Percentiles rank a stretch among this genome's conserved stretches.
phyloP scores from a whole-genome alignment of 352 stramenopile genomes.

The Peronospora tabacina region DNA sequence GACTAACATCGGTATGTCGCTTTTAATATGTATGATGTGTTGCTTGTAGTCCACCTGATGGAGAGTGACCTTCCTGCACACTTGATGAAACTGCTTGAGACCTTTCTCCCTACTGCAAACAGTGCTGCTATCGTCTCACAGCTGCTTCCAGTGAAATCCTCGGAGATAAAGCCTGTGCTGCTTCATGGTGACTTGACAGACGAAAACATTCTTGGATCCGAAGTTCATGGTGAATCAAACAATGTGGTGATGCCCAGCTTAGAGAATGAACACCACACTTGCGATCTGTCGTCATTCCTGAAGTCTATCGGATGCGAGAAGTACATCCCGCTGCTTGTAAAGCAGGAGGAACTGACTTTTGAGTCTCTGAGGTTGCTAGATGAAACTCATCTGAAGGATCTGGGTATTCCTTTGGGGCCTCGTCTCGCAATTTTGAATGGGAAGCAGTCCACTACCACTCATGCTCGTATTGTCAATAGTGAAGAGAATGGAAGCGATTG shows the following conservation, averaged over 20 bases:
- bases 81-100: slow-evolving; percentile 50
- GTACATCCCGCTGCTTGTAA: slow-evolving; percentile 42
- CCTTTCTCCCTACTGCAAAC: slow-evolving; percentile 42
- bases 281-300: slow-evolving; percentile 31
- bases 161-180: slow-evolving; percentile 37
- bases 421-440: slow-evolving; percentile 47
- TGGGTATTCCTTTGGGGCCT: slow-evolving; percentile 53
- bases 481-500: slow-evolving; percentile 19
- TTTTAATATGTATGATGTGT: too few relatives aligned
- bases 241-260: slow-evolving; percentile 8
- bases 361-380: slow-evolving; percentile 36
- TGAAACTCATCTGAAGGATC: slow-evolving; percentile 45
- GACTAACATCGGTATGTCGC: too few relatives aligned
- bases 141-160: slow-evolving; percentile 34
- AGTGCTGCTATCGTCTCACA: slow-evolving; percentile 23
- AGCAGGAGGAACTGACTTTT: slow-evolving; percentile 54
- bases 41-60: slow-evolving; percentile 45
- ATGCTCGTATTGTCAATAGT: slow-evolving; percentile 23
- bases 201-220: slow-evolving; percentile 69
- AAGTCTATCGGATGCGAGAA: slow-evolving; percentile 42
- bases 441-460: slow-evolving; percentile 4
- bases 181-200: slow-evolving; percentile 81
- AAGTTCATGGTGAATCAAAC: slow-evolving; percentile 6
- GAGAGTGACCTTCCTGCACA: slow-evolving; percentile 50
- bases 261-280: slow-evolving; percentile 5